Percentiles rank a stretch among this genome's conserved stretches.
phyloP scores from a whole-genome alignment of 2,329 filamentous ascomycete genomes.

The Fusarium longipes region DNA sequence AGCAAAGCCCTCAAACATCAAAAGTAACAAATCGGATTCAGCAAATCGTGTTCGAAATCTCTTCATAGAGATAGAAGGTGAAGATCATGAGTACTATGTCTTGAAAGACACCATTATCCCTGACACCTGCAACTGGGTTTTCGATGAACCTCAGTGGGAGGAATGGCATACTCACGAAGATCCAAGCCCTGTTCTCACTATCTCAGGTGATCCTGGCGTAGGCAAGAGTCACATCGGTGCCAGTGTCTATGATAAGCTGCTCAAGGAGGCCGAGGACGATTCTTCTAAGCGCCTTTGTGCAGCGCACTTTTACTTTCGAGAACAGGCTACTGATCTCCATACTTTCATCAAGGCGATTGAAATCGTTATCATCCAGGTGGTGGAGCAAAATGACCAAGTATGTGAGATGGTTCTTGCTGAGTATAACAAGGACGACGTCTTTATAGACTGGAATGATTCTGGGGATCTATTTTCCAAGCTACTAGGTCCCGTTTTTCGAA shows the following conservation, averaged over 20 bases:
- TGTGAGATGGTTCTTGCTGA: conserved; percentile 49
- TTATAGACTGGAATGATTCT: not conserved
- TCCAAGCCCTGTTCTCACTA: conserved; percentile 39
- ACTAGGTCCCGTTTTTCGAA: not conserved
- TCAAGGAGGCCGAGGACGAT: conserved; percentile 20
- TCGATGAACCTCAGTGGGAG: conserved; percentile 45
- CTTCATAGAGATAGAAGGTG: conserved; percentile 36
- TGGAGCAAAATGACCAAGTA: conserved; percentile 44
- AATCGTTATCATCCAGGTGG: conserved; percentile 48
- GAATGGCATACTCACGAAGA: conserved; percentile 37
- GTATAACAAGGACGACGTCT: conserved; percentile 41
- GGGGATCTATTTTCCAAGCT: not conserved
- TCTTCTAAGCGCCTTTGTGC: conserved; percentile 36
- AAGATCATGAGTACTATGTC: conserved; percentile 43
- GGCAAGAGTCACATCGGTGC: conserved; percentile 52
- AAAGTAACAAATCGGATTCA: conserved; percentile 37
- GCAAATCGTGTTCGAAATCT: conserved; percentile 42
- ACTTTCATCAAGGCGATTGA: conserved; percentile 43
- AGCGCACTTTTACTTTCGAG: conserved; percentile 53
- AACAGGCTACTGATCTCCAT: conserved; percentile 45
- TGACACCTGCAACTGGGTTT: conserved; percentile 50
- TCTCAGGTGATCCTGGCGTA: conserved; percentile 47
- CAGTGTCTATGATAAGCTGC: conserved; percentile 36
- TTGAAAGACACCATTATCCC: conserved; percentile 47
- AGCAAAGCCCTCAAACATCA: conserved; percentile 20